Evolutionary conservation across 371 early-diverging fungal genomes (phyloP).

Genomic region (Homolaphlyctis polyrhiza): DNA sequence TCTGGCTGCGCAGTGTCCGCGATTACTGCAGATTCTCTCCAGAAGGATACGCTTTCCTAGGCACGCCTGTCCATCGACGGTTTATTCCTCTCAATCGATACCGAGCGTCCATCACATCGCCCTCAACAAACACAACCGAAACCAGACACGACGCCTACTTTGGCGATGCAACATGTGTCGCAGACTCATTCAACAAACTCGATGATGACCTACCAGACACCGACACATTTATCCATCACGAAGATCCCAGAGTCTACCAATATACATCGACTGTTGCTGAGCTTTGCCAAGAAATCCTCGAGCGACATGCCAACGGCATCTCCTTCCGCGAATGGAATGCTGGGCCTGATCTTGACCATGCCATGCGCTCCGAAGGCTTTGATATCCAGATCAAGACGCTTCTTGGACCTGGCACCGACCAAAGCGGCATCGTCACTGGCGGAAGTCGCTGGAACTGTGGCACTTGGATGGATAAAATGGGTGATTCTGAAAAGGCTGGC

Average conservation of each 20-base stretch:
- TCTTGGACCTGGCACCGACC: conserved; percentile 61
- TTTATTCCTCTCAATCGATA: conserved; percentile 60
- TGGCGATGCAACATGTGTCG: no score
- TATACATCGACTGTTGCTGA: conserved; percentile 67
- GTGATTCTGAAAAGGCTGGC: conserved; percentile 87
- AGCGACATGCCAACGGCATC: conserved; percentile 88
- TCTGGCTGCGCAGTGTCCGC: conserved; percentile 85
- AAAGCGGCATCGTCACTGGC: conserved; percentile 85
- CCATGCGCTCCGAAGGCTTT: conserved; percentile 90
- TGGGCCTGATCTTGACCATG: conserved; percentile 77
- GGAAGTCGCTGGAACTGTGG: conserved; percentile 95
- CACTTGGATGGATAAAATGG: conserved; percentile 99
- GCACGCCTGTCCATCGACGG: conserved; percentile 67
- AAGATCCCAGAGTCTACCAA: conserved; percentile 59
- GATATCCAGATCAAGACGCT: conserved; percentile 61
- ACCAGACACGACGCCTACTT: no score
- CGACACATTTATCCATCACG: conserved; percentile 43
- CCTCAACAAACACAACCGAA: conserved; percentile 5
- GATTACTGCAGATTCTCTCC: conserved; percentile 71
- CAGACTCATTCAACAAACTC: no score
- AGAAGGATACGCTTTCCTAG: conserved; percentile 72
- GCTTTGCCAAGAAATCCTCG: conserved; percentile 86
- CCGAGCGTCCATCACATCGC: conserved; percentile 13
- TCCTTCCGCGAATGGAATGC: conserved; percentile 94
- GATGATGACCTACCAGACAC: conserved; percentile 19